Conservation (phyloP, 2,329 filamentous ascomycete species). For the Furcasterigmium sp. region DNA sequence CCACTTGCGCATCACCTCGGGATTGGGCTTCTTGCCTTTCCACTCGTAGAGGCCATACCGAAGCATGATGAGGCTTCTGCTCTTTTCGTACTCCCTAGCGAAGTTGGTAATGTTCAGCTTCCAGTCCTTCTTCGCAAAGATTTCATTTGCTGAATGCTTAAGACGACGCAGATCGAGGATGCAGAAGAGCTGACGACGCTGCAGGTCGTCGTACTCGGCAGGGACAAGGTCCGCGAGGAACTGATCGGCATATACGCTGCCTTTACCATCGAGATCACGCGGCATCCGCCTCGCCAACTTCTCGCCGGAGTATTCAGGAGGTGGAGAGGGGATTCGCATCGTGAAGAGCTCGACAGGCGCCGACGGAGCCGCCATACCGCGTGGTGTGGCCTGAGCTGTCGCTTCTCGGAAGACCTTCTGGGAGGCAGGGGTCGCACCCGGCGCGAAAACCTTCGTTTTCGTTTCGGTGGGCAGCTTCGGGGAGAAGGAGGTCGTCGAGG, state of each 20-base stretch:
- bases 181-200: conserved; percentile 58
- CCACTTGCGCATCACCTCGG: conserved; percentile 54
- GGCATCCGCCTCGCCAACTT: conserved; percentile 48
- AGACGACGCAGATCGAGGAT: conserved; percentile 56
- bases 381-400: conserved; percentile 40
- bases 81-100: conserved; percentile 61
- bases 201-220: conserved; percentile 50
- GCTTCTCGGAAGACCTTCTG: conserved; percentile 37
- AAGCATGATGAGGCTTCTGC: conserved; percentile 54
- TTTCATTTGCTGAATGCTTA: conserved; percentile 57
- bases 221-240: conserved; percentile 53
- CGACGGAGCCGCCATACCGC: conserved; percentile 44
- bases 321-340: conserved; percentile 55
- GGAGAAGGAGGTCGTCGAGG: conserved; percentile 31
- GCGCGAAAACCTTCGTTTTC: conserved; percentile 42
- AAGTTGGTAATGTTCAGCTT: conserved; percentile 58
- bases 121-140: conserved; percentile 57
- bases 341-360: conserved; percentile 47
- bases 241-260: conserved; percentile 56
- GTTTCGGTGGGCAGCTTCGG: conserved; percentile 39
- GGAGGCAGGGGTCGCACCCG: conserved; percentile 37
- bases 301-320: conserved; percentile 51
- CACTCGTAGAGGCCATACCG: conserved; percentile 59
- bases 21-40: conserved; percentile 53
- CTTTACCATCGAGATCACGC: conserved; percentile 42